Evolutionary conservation across 2,329 filamentous ascomycete species (phyloP).

Genomic region (Botryotinia calthae): DNA sequence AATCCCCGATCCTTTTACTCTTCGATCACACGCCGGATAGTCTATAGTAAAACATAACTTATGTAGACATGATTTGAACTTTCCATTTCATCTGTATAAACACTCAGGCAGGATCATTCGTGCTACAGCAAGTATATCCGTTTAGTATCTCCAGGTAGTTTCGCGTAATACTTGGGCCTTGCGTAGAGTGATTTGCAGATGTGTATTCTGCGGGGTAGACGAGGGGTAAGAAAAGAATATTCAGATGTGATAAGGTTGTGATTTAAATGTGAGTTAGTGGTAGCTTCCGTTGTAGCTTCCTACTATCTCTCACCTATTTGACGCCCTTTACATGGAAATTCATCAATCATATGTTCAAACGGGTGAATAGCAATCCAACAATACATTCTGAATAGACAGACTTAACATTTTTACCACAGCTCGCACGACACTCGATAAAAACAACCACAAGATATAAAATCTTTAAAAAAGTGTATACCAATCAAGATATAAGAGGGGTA

Average conservation of each 20-base stretch:
- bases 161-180: neutral
- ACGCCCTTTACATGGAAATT: neutral
- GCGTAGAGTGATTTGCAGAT: neutral
- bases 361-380: neutral
- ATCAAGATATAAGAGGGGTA: neutral
- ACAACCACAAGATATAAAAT: neutral
- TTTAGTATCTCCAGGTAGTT: neutral
- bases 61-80: neutral
- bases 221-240: too few species aligned
- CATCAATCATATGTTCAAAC: too few species aligned
- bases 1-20: neutral
- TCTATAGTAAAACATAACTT: neutral
- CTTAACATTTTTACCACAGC: neutral
- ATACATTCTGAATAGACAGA: neutral
- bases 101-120: neutral
- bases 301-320: neutral
- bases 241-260: neutral
- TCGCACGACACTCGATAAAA: neutral
- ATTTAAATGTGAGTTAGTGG: neutral
- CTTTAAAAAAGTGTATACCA: neutral
- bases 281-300: neutral
- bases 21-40: neutral
- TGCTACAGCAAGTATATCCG: neutral
- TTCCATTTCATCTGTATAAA: fast-evolving
- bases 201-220: neutral